Percentiles rank a stretch among this genome's conserved stretches.
Conservation (phyloP, 305 asterid genomes). For the Fraxinus greggii region DNA sequence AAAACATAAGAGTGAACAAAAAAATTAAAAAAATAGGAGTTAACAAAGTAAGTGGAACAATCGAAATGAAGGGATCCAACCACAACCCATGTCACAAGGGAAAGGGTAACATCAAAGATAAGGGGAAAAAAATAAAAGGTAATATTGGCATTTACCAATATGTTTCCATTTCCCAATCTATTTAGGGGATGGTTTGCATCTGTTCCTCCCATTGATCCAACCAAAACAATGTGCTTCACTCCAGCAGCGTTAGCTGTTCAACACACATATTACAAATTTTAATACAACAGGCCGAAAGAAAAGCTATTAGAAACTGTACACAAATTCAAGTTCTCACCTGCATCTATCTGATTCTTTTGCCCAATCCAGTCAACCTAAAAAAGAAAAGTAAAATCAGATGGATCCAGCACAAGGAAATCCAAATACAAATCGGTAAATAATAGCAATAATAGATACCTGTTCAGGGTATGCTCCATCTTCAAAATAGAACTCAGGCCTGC, state of each 20-base stretch:
- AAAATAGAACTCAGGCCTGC: constrained; percentile 77
- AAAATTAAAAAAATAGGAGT: background rate
- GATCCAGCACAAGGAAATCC: background rate
- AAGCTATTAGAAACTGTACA: background rate
- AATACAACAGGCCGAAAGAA: background rate
- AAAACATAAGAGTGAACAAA: background rate
- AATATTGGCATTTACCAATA: constrained; percentile 28
- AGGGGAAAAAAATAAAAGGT: background rate
- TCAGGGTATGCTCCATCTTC: constrained; percentile 85
- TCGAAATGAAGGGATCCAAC: background rate
- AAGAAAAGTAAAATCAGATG: background rate
- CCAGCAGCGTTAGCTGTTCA: constrained; percentile 48
- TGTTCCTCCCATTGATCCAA: constrained; percentile 50
- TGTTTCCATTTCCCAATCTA: constrained; percentile 46
- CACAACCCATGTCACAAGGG: background rate
- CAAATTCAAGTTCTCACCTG: constrained; percentile 42
- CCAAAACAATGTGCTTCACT: background rate
- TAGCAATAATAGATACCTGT: constrained; percentile 42
- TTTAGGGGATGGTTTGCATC: constrained; percentile 40
- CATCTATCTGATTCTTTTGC: constrained; percentile 87
- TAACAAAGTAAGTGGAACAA: background rate
- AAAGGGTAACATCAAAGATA: background rate
- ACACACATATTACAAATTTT: background rate
- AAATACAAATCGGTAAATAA: background rate
- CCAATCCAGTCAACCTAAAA: constrained; percentile 90